phyloP scores from a whole-genome alignment of 768 basidiomycete species.

The Serendipita vermifera region DNA sequence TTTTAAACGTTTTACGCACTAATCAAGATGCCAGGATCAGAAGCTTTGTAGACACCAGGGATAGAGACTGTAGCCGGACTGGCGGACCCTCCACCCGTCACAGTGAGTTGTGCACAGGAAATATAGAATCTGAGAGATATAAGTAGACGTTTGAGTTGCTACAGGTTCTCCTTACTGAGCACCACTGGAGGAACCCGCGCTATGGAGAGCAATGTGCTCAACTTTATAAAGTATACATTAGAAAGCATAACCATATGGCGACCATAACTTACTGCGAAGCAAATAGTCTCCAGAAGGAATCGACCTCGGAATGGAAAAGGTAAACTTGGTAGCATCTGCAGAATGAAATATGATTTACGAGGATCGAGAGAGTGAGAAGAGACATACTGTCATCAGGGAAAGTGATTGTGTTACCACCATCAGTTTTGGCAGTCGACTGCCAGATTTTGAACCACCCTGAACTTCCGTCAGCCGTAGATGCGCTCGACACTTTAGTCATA shows the following conservation, averaged over 20 bases:
- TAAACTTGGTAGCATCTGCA: slow-evolving; percentile 1
- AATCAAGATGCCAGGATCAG: slow-evolving; percentile 4
- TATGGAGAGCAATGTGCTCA: slow-evolving; percentile 8
- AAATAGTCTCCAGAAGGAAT: slow-evolving; percentile 11
- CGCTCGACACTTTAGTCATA: slow-evolving; percentile 9
- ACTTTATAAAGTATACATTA: not conserved
- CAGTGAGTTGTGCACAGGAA: slow-evolving; percentile 5
- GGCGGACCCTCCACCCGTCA: slow-evolving; percentile 9
- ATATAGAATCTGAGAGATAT: too few relatives aligned
- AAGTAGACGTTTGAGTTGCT: too few relatives aligned
- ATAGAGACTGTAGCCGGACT: not conserved
- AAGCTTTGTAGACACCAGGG: slow-evolving; percentile 8
- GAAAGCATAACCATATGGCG: not conserved
- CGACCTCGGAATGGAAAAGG: slow-evolving; percentile 9
- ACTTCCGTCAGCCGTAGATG: slow-evolving; percentile 2
- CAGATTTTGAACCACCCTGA: slow-evolving; percentile 11
- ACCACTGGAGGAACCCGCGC: not conserved
- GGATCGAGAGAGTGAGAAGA: not conserved
- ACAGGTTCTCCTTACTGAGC: too few relatives aligned
- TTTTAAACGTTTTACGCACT: too few relatives aligned
- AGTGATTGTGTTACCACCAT: not conserved
- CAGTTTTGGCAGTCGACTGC: not conserved
- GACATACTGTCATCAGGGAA: not conserved
- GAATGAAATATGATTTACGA: not conserved
- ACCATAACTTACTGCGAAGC: not conserved